Evolutionary conservation across 2,329 filamentous ascomycete genomes (phyloP), one percentile per base, ranked within the genome.

Genomic region (Periglandula ipomoeae): DNA sequence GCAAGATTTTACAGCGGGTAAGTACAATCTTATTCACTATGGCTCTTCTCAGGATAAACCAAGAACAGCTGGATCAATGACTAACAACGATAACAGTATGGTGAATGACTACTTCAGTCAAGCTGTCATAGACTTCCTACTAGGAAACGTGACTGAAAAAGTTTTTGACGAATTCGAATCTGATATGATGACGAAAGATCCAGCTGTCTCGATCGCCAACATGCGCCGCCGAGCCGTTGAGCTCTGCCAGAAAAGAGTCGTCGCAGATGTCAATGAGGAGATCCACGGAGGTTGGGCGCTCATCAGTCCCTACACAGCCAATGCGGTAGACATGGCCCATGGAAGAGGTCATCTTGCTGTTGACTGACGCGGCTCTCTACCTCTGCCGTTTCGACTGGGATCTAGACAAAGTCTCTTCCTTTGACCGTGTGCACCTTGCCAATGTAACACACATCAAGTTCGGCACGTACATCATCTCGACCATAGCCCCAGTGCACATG

Each of bases 61-160:
- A 7, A 24, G 19, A 23, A 23, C n/a, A n/a, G 5, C 22, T 22
- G 5, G 5, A 13, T n/a, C 42, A 17, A 19, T 47, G 43, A 39
- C 52, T 60, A 50, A 59, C 49, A 13, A n/a, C 34, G 26, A 35
- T 22, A 17, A 76, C 61, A 97, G 95, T 56, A 93, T 97, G 67
- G 89, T 98, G 55, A 95, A 95, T 57, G 93, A 98, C 67, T 96
- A 95, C 65, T 97, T 97, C 66, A 86, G 90, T 20, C 93, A 98
- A 64, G 87, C 89, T 0, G 88, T 87, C 45, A 95, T 98, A 55
- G 93, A 98, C 64, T 97, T 93, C 61, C 77, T 95, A 4, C 78
- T 97, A 0, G 93, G 93, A 19, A 93, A 93, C 56, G 87, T 94
- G 10, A 89, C 85, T 0, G 84, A 83, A 1, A 74, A 82, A 15